These are phyloP conservation scores for Fusarium lyarnte DNA, from an alignment of 2,329 filamentous ascomycete genomes.

Conservation along the genomic window DNA sequence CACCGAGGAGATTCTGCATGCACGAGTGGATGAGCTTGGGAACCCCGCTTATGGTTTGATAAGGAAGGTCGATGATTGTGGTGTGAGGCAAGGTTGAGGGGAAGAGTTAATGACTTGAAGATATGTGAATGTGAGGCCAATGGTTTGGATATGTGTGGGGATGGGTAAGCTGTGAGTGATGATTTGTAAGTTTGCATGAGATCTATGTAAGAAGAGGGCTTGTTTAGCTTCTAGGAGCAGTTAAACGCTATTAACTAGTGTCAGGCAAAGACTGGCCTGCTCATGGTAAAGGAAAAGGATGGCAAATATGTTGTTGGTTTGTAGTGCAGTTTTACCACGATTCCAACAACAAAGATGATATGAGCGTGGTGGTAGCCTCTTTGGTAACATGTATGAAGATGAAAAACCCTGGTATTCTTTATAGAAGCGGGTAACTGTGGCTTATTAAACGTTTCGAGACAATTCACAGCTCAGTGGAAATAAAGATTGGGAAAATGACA, in stretches of 20 bases:
- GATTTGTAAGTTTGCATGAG: background rate
- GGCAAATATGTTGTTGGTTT: background rate
- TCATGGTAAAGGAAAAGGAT: background rate
- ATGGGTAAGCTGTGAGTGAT: background rate
- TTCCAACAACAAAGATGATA: background rate
- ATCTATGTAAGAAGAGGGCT: background rate
- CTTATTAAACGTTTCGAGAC: too few relatives aligned
- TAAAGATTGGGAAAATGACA: background rate
- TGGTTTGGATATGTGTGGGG: background rate
- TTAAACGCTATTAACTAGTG: background rate
- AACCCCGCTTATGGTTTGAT: background rate
- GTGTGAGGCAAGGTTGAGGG: background rate
- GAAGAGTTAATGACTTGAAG: background rate
- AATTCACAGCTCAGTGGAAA: too few relatives aligned
- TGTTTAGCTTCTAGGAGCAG: background rate
- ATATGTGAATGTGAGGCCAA: background rate
- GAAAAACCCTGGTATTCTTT: background rate
- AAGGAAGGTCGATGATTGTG: background rate
- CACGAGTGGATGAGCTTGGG: background rate
- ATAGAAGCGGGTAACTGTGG: too few relatives aligned
- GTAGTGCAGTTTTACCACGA: background rate
- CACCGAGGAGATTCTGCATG: background rate
- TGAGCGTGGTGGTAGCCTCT: background rate
- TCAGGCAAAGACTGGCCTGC: background rate
- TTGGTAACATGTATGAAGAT: background rate